Conservation (phyloP, 495 filamentous ascomycete species). For the Evansstolkia leycettana region DNA sequence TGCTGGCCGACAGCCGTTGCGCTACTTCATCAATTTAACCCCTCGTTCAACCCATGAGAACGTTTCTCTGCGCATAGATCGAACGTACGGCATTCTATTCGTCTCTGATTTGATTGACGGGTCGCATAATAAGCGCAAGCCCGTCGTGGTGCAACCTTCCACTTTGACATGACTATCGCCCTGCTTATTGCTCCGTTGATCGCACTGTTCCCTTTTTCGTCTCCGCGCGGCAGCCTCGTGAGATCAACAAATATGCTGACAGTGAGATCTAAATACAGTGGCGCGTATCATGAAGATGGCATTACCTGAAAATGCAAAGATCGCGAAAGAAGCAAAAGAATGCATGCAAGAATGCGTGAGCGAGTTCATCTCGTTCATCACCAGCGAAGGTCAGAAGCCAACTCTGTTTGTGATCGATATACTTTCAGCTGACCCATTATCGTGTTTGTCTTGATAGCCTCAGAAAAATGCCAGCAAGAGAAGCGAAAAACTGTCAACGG, state of each 20-base stretch:
- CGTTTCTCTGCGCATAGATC: background rate
- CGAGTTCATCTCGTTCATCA: conserved; percentile 99
- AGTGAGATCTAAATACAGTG: conserved; percentile 82
- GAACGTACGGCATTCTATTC: too few relatives aligned
- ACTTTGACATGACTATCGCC: background rate
- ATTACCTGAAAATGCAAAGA: conserved; percentile 95
- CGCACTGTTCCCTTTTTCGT: too few relatives aligned
- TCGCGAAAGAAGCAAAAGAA: conserved; percentile 97
- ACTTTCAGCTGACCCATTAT: conserved; percentile 13
- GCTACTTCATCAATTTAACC: conserved; percentile 14
- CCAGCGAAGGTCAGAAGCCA: conserved; percentile 69
- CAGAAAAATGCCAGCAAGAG: conserved; percentile 98
- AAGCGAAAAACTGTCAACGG: conserved; percentile 99
- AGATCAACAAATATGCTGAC: conserved; percentile 45
- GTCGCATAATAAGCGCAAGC: too few relatives aligned
- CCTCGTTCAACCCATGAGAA: conserved; percentile 11
- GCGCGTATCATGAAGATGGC: conserved; percentile 98
- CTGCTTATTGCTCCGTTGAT: too few relatives aligned
- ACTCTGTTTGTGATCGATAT: conserved; percentile 6
- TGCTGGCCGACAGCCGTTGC: conserved; percentile 31
- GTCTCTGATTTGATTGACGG: too few relatives aligned
- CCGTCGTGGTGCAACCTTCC: background rate
- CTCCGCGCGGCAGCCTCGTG: too few relatives aligned
- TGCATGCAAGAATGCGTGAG: conserved; percentile 99
- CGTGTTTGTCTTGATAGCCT: conserved; percentile 51